These are phyloP conservation scores for Rhodotorula glutinis DNA, from an alignment of 1,284 basidiomycete species.

Conservation along the genomic window DNA sequence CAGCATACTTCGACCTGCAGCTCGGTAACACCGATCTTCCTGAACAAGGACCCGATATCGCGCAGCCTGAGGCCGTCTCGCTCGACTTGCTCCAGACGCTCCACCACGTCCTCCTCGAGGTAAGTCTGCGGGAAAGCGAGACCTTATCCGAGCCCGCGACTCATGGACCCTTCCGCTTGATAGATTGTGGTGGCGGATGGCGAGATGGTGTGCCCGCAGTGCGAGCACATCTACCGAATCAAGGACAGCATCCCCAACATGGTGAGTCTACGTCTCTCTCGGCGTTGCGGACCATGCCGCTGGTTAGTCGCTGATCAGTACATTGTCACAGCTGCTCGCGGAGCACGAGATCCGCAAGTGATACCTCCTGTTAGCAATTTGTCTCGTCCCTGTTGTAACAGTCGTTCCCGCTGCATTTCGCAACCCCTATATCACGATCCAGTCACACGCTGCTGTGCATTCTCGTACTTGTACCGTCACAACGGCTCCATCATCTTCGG, in stretches of 20 bases:
- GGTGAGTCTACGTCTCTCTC: conserved; percentile 57
- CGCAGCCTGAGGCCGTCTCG: conserved; percentile 46
- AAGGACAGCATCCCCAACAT: conserved; percentile 97
- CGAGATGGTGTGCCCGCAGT: conserved; percentile 88
- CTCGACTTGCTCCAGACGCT: conserved; percentile 73
- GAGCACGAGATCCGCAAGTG: conserved; percentile 72
- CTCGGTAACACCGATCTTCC: conserved; percentile 83
- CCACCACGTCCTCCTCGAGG: conserved; percentile 92
- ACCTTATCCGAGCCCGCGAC: too few species aligned
- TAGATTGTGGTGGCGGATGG: conserved; percentile 93
- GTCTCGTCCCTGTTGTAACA: conserved; percentile 8
- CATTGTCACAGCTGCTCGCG: conserved; percentile 65
- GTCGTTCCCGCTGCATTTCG: too few species aligned
- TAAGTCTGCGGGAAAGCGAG: conserved; percentile 46
- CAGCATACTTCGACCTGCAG: conserved; percentile 51
- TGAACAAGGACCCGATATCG: conserved; percentile 59
- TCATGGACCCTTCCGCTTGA: background rate
- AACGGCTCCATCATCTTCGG: too few species aligned
- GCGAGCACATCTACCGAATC: conserved; percentile 84
- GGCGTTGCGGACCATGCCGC: background rate
- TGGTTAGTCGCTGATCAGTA: background rate
- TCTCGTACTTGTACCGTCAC: too few species aligned
- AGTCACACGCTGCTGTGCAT: too few species aligned
- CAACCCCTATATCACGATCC: too few species aligned
- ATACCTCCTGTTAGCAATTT: too few species aligned